Base-by-base conservation (phyloP, 768 basidiomycete genomes). In the Tulasnella sp. region DNA sequence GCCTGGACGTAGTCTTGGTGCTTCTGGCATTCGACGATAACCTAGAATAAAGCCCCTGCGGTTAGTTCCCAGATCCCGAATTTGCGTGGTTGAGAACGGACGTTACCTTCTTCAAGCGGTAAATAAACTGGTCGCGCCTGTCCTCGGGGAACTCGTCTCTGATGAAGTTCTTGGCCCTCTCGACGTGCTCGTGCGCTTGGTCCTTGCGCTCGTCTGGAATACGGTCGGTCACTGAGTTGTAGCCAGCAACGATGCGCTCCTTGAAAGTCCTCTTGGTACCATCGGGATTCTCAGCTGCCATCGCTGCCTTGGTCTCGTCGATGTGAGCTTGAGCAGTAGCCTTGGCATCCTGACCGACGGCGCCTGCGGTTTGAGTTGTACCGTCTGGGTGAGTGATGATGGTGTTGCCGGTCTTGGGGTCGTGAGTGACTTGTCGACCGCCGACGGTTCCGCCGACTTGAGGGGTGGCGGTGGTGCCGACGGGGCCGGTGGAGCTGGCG, bases 111-210 rank as follows among this genome's bases (percentile, higher is more conserved):
- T 98, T 98, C 8, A 91, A 89, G 18, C 97, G 90, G 87, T 92
- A 97, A 83, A 99, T 93, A 85, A 96, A 98, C 83, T 95, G 95
- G 77, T 97, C 95, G 34, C 95, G 89, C 31, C 97, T 88, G 85
- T 96, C 96, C 82, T 93, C 88, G 0, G 97, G 96, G 88, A 98
- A 96, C 52, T 97, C 94, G 74, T 96, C 94, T 21, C 86, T 85
- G 76, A 98, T 82, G 85, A 94, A 93, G 42, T 91, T 87, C 83
- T 90, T 90, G 36, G 90, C 88, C 21, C 89, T 88, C 71, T 93
- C 89, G 68, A 87, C 74, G 18, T 91, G 87, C 9, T 92, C 89
- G 44, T 87, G 84, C 0, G 87, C 89, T 18, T 83, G 85, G 14
- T 91, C 90, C 80, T 91, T 91, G 81, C 93, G 92, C 81, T 93